Base-by-base conservation (phyloP, 2,329 filamentous ascomycete genomes). In the Fusarium staphyleae region DNA sequence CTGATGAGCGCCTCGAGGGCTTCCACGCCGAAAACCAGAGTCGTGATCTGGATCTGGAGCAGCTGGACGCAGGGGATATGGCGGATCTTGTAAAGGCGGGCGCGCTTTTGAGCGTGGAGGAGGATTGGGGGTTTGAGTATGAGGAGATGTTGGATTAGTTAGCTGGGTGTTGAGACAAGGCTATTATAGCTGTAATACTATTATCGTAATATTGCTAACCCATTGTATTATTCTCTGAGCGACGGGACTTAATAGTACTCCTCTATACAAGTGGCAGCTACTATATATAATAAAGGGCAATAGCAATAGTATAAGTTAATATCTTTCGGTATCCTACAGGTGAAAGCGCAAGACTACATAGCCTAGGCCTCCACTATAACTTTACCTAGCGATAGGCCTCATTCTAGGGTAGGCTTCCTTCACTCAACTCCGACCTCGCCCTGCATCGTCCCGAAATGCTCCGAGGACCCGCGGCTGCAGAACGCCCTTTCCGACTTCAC, bases 81-180 rank as follows among this genome's bases (percentile, higher is more conserved):
- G 52, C 39, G 5, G 51, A 60, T 13, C 57, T 73, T 5, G 34
- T 61, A 2, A 37, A 48, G 16, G 66, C 63, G 1, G 69, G 69
- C 2, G 72, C 68, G 5, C 49, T 70, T 48, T 42, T 75, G 9
- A 54, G 55, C 1, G 61, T 73, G 7, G 67, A 66, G 3, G 71
- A 71, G 37, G 70, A 72, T n/a, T 74, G 70, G 69, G 68, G 65
- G 2, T 69, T 74, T 52, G 46, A 15, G 2, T 73, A 73, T 46
- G 72, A 75, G 42, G 72, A 75, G 15, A 51, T 57, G 43, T 47
- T 57, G 3, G 34, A 18, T 41, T 45, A 33, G 22, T 40, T 39
- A 24, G 7, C 15, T 45, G 19, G 19, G 11, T 7, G 10, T 47
- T 39, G 29, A 29, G 6, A n/a, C 12, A 11, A 19, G 13, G 10